Evolutionary conservation across 805 yeast species (phyloP).

Genomic region (Candida taoyuanica): DNA sequence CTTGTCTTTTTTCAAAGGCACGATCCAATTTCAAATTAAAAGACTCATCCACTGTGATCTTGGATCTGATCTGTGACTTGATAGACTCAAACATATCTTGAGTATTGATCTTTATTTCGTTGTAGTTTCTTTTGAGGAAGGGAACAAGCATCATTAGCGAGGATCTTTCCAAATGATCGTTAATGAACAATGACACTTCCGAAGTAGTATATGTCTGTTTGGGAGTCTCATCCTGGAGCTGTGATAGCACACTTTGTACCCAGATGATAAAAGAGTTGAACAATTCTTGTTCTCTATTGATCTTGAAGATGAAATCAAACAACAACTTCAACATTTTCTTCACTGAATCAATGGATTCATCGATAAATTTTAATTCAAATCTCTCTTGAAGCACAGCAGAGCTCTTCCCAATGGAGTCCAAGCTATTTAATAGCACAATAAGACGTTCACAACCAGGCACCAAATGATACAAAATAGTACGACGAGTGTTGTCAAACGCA

Average conservation of each 20-base stretch:
- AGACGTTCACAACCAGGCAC: constrained; percentile 55
- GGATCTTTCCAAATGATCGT: constrained; percentile 23
- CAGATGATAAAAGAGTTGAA: constrained; percentile 42
- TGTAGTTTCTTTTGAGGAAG: constrained; percentile 19
- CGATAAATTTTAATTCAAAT: constrained; percentile 8
- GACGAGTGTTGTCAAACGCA: constrained; percentile 46
- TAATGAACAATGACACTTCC: constrained; percentile 26
- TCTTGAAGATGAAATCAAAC: constrained; percentile 35
- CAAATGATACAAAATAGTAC: constrained; percentile 42
- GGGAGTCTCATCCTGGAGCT: constrained; percentile 27
- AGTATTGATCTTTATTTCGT: constrained; percentile 21
- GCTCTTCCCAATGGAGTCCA: constrained; percentile 38
- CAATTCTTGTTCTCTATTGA: constrained; percentile 42
- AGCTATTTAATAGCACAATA: constrained; percentile 39
- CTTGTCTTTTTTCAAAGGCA: constrained; percentile 17
- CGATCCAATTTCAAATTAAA: constrained; percentile 14
- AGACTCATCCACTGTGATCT: constrained; percentile 1
- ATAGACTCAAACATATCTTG: constrained; percentile 20
- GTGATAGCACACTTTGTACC: constrained; percentile 30
- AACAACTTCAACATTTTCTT: constrained; percentile 27
- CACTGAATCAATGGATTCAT: constrained; percentile 11
- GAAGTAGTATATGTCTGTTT: constrained; percentile 18
- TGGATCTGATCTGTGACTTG: constrained; percentile 10
- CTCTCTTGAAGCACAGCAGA: constrained; percentile 4
- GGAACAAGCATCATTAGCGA: constrained; percentile 21